phyloP scores from a whole-genome alignment of 2,329 filamentous ascomycete species.

The Xylaria sp. region DNA sequence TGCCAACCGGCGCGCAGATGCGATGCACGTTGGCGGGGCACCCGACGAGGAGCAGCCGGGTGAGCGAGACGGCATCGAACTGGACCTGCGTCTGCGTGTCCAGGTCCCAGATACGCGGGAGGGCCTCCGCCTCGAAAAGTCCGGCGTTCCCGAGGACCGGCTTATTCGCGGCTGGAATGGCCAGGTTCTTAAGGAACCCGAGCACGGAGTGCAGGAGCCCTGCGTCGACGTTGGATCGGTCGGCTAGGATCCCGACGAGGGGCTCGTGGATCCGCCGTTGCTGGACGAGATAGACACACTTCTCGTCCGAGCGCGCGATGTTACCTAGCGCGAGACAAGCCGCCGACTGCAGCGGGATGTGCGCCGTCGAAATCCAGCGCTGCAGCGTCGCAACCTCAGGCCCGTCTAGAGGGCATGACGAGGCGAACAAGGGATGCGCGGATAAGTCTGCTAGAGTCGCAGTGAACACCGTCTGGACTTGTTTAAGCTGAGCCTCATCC shows the following conservation, averaged over 20 bases:
- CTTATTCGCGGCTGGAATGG: slow-evolving; percentile 68
- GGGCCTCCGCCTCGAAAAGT: slow-evolving; percentile 56
- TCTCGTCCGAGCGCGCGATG: slow-evolving; percentile 66
- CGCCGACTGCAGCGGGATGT: slow-evolving; percentile 62
- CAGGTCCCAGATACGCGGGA: slow-evolving; percentile 65
- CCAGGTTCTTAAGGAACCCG: slow-evolving; percentile 72
- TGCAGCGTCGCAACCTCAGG: slow-evolving; percentile 56
- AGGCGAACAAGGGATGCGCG: slow-evolving; percentile 59
- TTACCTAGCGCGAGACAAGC: slow-evolving; percentile 72
- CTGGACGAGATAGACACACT: slow-evolving; percentile 62
- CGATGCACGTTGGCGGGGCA: slow-evolving; percentile 62
- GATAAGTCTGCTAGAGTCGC: slow-evolving; percentile 63
- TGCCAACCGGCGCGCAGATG: slow-evolving; percentile 57
- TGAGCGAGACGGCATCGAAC: slow-evolving; percentile 67
- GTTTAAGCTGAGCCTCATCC: slow-evolving; percentile 58
- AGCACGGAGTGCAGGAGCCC: slow-evolving; percentile 68
- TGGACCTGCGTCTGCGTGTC: slow-evolving; percentile 67
- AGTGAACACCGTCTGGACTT: slow-evolving; percentile 62
- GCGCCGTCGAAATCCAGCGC: slow-evolving; percentile 57
- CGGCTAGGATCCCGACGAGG: slow-evolving; percentile 58
- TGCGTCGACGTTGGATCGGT: slow-evolving; percentile 53
- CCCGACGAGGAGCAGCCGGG: slow-evolving; percentile 65
- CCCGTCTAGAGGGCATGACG: slow-evolving; percentile 55
- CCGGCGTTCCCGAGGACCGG: slow-evolving; percentile 56
- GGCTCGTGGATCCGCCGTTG: slow-evolving; percentile 56